phyloP scores from a whole-genome alignment of 2,329 filamentous ascomycete species.

The Pestalotiopsis sp. region DNA sequence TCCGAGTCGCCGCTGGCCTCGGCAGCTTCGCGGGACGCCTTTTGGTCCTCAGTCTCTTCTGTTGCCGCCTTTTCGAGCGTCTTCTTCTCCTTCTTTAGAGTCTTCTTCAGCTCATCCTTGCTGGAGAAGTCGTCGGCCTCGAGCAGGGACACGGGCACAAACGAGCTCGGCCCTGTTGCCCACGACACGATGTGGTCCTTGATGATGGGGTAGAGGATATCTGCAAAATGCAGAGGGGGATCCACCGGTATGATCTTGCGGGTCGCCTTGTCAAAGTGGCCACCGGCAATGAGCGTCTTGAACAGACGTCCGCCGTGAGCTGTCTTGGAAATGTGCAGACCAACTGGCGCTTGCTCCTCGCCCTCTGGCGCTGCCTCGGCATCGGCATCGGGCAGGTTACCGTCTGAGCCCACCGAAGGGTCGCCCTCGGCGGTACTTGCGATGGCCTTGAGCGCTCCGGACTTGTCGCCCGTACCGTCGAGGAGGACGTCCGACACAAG shows the following conservation, averaged over 20 bases:
- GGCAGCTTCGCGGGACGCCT: slow-evolving; percentile 50
- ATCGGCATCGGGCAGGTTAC: slow-evolving; percentile 33
- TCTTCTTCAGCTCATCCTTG: slow-evolving; percentile 67
- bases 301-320: slow-evolving; percentile 78
- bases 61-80: slow-evolving; percentile 67
- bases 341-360: slow-evolving; percentile 30
- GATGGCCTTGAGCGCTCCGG: slow-evolving; percentile 70
- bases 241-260: slow-evolving; percentile 73
- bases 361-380: slow-evolving; percentile 37
- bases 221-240: slow-evolving; percentile 78
- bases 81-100: slow-evolving; percentile 73
- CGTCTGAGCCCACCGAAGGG: slow-evolving; percentile 40
- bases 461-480: slow-evolving; percentile 73
- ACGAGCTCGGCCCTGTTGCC: slow-evolving; percentile 85
- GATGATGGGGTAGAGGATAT: slow-evolving; percentile 80
- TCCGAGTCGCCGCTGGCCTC: slow-evolving; percentile 48
- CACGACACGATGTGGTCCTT: slow-evolving; percentile 74
- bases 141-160: slow-evolving; percentile 79
- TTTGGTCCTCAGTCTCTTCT: slow-evolving; percentile 58
- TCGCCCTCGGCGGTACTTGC: slow-evolving; percentile 64
- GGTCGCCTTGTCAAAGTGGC: slow-evolving; percentile 75
- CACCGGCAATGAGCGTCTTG: slow-evolving; percentile 87
- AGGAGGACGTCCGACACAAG: slow-evolving; percentile 83
- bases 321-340: slow-evolving; percentile 61
- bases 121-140: slow-evolving; percentile 74